These are phyloP conservation scores for Exserohilum rostratum DNA, from an alignment of 2,329 filamentous ascomycete genomes.

Conservation along the genomic window DNA sequence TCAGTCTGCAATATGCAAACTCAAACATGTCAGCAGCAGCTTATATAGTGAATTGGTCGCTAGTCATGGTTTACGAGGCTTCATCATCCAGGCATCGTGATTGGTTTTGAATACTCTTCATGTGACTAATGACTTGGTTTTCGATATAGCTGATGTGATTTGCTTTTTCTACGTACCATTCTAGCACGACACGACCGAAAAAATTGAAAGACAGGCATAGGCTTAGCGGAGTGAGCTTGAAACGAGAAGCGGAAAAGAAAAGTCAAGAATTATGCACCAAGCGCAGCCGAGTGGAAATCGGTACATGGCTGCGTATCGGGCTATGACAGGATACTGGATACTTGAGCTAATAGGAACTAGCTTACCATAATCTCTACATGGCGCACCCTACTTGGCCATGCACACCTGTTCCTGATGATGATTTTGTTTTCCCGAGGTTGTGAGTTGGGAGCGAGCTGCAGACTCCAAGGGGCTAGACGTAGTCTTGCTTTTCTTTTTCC, in stretches of 20 bases:
- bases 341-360: not conserved
- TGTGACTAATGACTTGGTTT: constrained; percentile 46
- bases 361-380: not conserved
- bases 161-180: constrained; percentile 59
- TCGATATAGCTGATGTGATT: constrained; percentile 41
- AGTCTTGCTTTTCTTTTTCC: constrained; percentile 2
- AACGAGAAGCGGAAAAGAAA: constrained; percentile 26
- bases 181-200: constrained; percentile 46
- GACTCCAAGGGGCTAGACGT: not conserved
- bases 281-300: constrained; percentile 52
- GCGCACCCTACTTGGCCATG: not conserved
- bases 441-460: not conserved
- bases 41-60: not conserved
- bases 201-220: constrained; percentile 31
- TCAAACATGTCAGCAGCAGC: not conserved
- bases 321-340: constrained; percentile 23
- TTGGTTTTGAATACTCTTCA: constrained; percentile 38
- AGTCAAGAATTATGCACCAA: constrained; percentile 23
- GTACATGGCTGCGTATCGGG: constrained; percentile 32
- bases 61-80: not conserved
- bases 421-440: not conserved
- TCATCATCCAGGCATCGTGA: not conserved
- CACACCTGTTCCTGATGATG: not conserved
- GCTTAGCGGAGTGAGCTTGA: constrained; percentile 29
- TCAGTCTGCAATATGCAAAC: too few species aligned